Evolutionary conservation across 1,284 basidiomycete species (phyloP), one percentile per base, ranked within the genome.

Genomic region (Boletellus deceptivus): DNA sequence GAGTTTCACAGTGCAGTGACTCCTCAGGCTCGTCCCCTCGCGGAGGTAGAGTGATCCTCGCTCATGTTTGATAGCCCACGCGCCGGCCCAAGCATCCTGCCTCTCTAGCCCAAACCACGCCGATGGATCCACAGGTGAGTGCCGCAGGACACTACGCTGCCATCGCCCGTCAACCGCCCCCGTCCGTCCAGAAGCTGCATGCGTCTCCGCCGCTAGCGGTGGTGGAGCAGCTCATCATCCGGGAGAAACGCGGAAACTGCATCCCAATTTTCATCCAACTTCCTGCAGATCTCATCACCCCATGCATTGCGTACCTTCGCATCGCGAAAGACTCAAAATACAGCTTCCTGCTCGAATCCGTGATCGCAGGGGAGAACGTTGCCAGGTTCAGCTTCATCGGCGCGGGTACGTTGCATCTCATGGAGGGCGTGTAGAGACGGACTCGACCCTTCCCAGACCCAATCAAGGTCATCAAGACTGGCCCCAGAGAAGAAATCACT

Each of bases 341-440:
- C 73, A 93, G 90, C 67, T 98, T 97, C 69, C 72, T 98, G 39
- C 78, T 98, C 36, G 94, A 98, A 71, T 94, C 91, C 48, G 90
- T 99, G 40, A 79, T 92, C 20, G 89, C 84, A 25, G 96, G 95
- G 44, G 93, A 98, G 74, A 93, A 84, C 68, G 76, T 97, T 48
- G 93, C 91, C 35, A 81, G 97, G 52, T 99, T 97, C 71, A 94
- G 91, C 64, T 99, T 98, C 73, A 89, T 99, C 53, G 97, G 97
- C 47, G 85, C 93, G 66, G 91, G 93, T 93, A 63, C 65, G 84
- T 60, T n/a, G 73, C 45, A 24, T 44, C 29, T 27, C 22, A 41
- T 10, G 20, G 44, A 47, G 24, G 16, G 14, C 31, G 29, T 13
- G 27, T 17, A 42, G 34, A 38, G 16, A 9, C 18, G 10, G 34